Evolutionary conservation across 1,284 basidiomycete genomes (phyloP), one percentile per base, ranked within the genome.

Genomic region (Neolentinus lepideus): DNA sequence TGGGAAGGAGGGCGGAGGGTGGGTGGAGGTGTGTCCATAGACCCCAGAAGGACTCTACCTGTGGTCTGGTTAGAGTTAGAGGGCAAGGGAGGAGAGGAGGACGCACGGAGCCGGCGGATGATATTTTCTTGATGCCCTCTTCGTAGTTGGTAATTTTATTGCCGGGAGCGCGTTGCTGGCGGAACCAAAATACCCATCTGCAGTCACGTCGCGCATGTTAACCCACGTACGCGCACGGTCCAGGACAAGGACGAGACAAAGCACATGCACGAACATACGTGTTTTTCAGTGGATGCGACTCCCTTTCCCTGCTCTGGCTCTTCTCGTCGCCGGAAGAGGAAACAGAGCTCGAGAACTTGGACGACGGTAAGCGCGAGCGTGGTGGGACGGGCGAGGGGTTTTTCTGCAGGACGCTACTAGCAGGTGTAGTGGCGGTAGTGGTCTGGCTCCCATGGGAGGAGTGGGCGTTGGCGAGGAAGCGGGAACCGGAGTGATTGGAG

Each of bases 181-280:
- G 81, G 72, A 90, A 92, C 85, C 86, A 92, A 66, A 91, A 90
- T 3, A 90, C 79, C 90, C 90, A 92, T 59, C 89, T 91, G 64
- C 54, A 52, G 47, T n/a, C 12, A 36, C 29, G 11, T 66, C 59
- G 29, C 66, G 64, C 53, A n/a, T n/a, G 57, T 53, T 47, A 59
- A 52, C 56, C 57, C 35, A 29, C 43, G 12, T 19, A 33, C n/a
- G 53, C 21, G 4, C 24, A 6, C n/a, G n/a, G 19, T 26, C 54
- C 52, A 54, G 57, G 56, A 53, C 54, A 58, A 48, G 19, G 26
- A 27, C n/a, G 38, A 6, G 38, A 62, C 61, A 65, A 66, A 26
- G 27, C 36, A 64, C 68, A 66, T 69, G 64, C 75, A 81, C 76
- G 78, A 80, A 89, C 88, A 83, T 85, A 91, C 89, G 89, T 91